phyloP scores from a whole-genome alignment of 1,284 basidiomycete genomes.

The Tranzscheliella williamsii region DNA sequence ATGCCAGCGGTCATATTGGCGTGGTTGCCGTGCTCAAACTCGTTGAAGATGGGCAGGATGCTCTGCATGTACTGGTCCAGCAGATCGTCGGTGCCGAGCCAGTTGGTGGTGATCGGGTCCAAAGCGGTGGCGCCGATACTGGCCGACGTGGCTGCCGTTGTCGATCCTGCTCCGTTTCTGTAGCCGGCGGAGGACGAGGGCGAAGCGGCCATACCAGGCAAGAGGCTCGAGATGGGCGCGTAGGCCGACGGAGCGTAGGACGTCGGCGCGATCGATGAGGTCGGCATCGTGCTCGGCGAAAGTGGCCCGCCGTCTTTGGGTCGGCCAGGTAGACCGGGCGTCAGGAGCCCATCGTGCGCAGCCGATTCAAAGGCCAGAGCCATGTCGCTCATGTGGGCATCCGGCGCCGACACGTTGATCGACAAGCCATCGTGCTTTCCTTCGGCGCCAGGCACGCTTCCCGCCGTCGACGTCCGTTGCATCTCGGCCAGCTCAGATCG shows the following conservation, averaged over 20 bases:
- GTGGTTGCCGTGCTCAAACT: conserved; percentile 35
- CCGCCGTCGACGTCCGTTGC: conserved; percentile 1
- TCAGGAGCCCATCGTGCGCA: conserved; percentile 13
- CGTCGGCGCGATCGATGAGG: neutral
- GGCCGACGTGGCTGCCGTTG: neutral
- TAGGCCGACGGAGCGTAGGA: neutral
- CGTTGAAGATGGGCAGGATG: conserved; percentile 38
- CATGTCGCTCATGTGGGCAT: conserved; percentile 28
- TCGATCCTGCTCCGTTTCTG: neutral
- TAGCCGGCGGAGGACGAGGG: neutral
- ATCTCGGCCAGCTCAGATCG: conserved; percentile 4
- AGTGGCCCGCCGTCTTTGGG: neutral
- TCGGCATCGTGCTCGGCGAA: neutral
- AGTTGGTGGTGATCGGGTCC: conserved; percentile 23
- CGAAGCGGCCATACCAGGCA: neutral
- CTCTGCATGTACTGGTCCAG: conserved; percentile 40
- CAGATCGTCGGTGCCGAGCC: conserved; percentile 36
- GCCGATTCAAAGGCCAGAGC: conserved; percentile 34
- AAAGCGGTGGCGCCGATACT: conserved; percentile 5
- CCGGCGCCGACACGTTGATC: conserved; percentile 1
- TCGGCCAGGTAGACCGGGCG: conserved; percentile 10
- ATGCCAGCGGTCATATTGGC: conserved; percentile 24
- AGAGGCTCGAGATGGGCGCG: neutral
- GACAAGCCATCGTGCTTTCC: neutral
- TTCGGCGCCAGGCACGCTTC: conserved; percentile 6